A percentile compares a stretch with the other conserved stretches of the same genome.
Conservation (phyloP, 2,329 filamentous ascomycete genomes). For the Monascus ruber region DNA sequence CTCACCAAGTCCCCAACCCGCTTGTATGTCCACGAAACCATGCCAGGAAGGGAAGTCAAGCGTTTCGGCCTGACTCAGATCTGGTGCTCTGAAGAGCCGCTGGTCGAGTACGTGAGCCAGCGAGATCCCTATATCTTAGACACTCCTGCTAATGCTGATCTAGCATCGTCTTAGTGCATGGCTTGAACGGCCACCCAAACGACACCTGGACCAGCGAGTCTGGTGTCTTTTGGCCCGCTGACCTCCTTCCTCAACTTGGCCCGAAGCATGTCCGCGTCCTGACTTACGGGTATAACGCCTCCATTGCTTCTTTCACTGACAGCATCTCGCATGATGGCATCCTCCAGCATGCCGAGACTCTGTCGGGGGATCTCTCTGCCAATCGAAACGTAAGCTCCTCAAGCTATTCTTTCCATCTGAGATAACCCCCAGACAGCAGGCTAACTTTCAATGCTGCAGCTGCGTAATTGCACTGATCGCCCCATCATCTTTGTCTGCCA, state of each 20-base stretch:
- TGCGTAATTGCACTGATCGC: conserved; percentile 41
- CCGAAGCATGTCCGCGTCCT: conserved; percentile 51
- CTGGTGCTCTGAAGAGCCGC: conserved; percentile 26
- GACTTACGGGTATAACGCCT: conserved; percentile 65
- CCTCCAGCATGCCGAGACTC: conserved; percentile 58
- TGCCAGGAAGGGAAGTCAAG: conserved; percentile 8
- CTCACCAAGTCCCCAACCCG: no score
- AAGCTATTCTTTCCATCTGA: not conserved
- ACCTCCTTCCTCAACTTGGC: conserved; percentile 52
- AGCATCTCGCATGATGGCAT: conserved; percentile 55
- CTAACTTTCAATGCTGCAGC: conserved; percentile 12
- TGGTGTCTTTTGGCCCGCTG: conserved; percentile 56
- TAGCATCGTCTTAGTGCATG: conserved; percentile 57
- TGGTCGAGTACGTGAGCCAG: conserved; percentile 23
- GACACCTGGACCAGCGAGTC: conserved; percentile 46
- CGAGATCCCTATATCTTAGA: not conserved
- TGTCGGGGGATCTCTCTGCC: conserved; percentile 51
- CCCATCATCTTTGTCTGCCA: conserved; percentile 69
- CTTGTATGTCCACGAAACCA: not conserved
- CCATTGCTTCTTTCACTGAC: conserved; percentile 41
- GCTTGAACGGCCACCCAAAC: conserved; percentile 54
- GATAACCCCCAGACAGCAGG: conserved; percentile 1
- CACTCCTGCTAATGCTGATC: not conserved
- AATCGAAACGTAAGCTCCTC: conserved; percentile 43
- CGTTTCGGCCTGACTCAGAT: conserved; percentile 33